Conservation (phyloP, 768 basidiomycete genomes). For the Rhizopogon roseolus region DNA sequence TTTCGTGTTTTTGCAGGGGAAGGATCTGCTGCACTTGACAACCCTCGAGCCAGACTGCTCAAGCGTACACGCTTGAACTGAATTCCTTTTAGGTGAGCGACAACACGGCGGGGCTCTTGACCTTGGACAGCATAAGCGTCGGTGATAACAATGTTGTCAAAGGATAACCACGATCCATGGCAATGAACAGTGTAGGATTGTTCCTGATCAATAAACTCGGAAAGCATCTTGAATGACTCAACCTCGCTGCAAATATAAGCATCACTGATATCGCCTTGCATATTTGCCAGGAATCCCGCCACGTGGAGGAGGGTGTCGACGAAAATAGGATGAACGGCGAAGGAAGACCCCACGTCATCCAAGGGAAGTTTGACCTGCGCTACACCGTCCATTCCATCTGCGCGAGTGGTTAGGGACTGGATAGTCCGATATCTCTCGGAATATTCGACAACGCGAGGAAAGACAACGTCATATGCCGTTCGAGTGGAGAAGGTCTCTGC, state of each 20-base stretch:
- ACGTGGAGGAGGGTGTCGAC: constrained; percentile 64
- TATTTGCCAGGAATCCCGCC: constrained; percentile 67
- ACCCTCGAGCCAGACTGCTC: constrained; percentile 40
- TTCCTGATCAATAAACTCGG: constrained; percentile 35
- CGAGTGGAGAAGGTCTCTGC: constrained; percentile 50
- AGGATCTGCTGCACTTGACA: constrained; percentile 31
- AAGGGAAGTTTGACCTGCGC: constrained; percentile 44
- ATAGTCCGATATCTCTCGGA: constrained; percentile 54
- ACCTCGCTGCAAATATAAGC: constrained; percentile 63
- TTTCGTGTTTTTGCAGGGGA: constrained; percentile 4
- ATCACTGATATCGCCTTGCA: constrained; percentile 43
- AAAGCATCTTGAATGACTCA: constrained; percentile 42
- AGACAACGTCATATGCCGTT: constrained; percentile 61
- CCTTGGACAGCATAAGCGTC: constrained; percentile 48
- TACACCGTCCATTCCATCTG: constrained; percentile 44
- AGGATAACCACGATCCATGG: constrained; percentile 37
- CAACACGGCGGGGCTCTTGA: constrained; percentile 32
- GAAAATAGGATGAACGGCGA: constrained; percentile 51
- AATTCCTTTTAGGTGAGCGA: constrained; percentile 54
- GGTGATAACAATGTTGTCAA: constrained; percentile 41
- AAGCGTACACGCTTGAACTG: constrained; percentile 55
- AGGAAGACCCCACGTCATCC: constrained; percentile 25
- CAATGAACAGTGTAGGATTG: constrained; percentile 49
- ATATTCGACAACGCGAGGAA: constrained; percentile 66
- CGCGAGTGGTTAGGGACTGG: constrained; percentile 44